Evolutionary conservation across 2,329 filamentous ascomycete genomes (phyloP).

Genomic region (Neopestalotiopsis sp.): DNA sequence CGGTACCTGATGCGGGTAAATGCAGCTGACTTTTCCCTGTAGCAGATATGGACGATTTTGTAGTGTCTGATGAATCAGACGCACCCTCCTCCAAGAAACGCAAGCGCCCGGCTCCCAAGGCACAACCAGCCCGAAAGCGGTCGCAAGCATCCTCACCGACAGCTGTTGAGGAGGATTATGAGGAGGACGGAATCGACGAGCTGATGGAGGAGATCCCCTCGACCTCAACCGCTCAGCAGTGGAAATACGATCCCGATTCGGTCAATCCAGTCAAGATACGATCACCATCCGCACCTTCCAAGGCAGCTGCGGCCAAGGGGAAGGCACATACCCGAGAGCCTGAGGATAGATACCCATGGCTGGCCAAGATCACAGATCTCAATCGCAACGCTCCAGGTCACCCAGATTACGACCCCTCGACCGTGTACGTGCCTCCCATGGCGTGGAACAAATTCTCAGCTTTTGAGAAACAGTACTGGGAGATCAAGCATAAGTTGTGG

Average conservation of each 20-base stretch:
- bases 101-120: constrained; percentile 67
- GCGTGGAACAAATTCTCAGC: constrained; percentile 86
- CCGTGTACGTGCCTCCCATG: constrained; percentile 84
- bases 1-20: constrained; percentile 35
- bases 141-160: constrained; percentile 58
- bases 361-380: constrained; percentile 84
- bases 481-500: constrained; percentile 98
- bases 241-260: constrained; percentile 68
- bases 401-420: constrained; percentile 89
- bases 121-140: constrained; percentile 65
- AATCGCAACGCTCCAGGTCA: constrained; percentile 80
- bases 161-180: constrained; percentile 36
- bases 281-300: constrained; percentile 29
- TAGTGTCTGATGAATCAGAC: constrained; percentile 87
- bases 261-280: constrained; percentile 39
- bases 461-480: constrained; percentile 99
- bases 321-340: constrained; percentile 85
- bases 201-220: constrained; percentile 62
- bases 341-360: constrained; percentile 87
- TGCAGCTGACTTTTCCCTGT: constrained; percentile 10
- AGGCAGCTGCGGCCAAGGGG: constrained; percentile 49
- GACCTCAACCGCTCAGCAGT: constrained; percentile 79
- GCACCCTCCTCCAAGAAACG: constrained; percentile 73
- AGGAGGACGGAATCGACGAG: constrained; percentile 59
- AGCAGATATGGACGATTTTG: constrained; percentile 84